Base-by-base conservation (phyloP, 1,284 basidiomycete species). In the Kwoniella shivajii region DNA sequence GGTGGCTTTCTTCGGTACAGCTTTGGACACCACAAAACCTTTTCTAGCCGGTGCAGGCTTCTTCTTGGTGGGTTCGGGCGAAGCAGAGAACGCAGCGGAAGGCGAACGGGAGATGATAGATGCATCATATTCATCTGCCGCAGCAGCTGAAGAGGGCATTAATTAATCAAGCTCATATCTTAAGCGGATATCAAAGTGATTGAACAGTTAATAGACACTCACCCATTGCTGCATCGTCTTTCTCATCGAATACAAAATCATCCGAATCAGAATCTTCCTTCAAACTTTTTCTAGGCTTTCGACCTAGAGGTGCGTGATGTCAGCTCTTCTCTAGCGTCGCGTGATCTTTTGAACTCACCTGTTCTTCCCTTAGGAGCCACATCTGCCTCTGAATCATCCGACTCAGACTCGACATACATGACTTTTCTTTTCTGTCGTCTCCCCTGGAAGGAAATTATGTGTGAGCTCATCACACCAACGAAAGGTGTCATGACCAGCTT, bases 321-420 rank as follows among this genome's bases (percentile, higher is more conserved):
- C 22, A 45, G 27, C n/a, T n/a, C 9, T n/a, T 13, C 13, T 42
- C 22, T 26, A 7, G 26, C 47, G 27, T 14, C 4, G 20, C 0
- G 27, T 1, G 24, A 33, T 29, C 31, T 11, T 18, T 39, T 16
- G n/a, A 20, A 47, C 33, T 10, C 11, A 51, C 49, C 27, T 14
- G 53, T 29, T 14, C 29, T 56, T 29, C 7, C 31, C 50, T 57
- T 57, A 27, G 53, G 38, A 33, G 36, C 24, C 20, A 59, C 62
- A 7, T 62, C 61, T 31, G 56, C 64, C 14, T 44, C 43, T 6
- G n/a, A 51, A 52, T 26, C 60, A 58, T 63, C 65, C 9, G 66
- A 60, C 43, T 76, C 77, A 2, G 72, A 71, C 43, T 79, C 78
- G 13, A 72, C 72, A 38, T 78, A 77, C 9, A 75, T 59, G 18